Conservation (phyloP, 495 filamentous ascomycete species). For the Niebla homalea region DNA sequence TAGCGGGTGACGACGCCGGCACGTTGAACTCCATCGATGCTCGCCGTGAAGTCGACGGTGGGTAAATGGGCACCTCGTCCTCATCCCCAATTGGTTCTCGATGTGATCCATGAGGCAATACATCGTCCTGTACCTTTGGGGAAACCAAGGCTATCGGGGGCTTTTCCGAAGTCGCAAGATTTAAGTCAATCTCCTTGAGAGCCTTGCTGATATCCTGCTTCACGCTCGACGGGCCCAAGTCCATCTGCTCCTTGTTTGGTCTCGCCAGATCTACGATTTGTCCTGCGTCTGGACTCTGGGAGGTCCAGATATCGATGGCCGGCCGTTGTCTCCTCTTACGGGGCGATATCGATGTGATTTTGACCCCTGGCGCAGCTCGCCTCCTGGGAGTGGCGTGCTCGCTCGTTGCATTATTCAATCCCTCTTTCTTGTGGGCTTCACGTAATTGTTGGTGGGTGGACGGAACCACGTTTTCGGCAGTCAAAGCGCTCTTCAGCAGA, state of each 20-base stretch:
- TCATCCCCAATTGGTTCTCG: constrained; percentile 1
- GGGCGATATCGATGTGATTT: constrained; percentile 3
- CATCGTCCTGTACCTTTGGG: neutral
- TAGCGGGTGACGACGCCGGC: neutral
- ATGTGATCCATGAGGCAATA: neutral
- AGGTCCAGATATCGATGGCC: constrained; percentile 16
- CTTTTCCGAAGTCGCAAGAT: constrained; percentile 6
- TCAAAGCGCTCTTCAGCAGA: constrained; percentile 18
- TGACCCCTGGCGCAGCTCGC: constrained; percentile 5
- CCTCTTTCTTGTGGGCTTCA: constrained; percentile 27
- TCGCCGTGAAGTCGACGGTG: neutral
- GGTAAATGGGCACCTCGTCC: neutral
- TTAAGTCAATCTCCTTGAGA: constrained; percentile 17
- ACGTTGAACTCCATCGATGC: too few relatives aligned
- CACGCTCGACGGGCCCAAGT: constrained; percentile 12
- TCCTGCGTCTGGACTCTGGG: constrained; percentile 3
- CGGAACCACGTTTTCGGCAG: constrained; percentile 21
- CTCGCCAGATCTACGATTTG: neutral
- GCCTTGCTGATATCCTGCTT: constrained; percentile 8
- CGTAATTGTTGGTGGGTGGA: too few relatives aligned
- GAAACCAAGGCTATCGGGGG: neutral
- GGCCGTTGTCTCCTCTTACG: constrained; percentile 15
- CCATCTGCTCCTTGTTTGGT: neutral
- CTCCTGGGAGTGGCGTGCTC: constrained; percentile 18
- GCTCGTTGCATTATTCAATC: constrained; percentile 20